A percentile compares a stretch with the other conserved stretches of the same genome.
Conservation (phyloP, 257 asterid genomes). For the Catharanthus roseus region DNA sequence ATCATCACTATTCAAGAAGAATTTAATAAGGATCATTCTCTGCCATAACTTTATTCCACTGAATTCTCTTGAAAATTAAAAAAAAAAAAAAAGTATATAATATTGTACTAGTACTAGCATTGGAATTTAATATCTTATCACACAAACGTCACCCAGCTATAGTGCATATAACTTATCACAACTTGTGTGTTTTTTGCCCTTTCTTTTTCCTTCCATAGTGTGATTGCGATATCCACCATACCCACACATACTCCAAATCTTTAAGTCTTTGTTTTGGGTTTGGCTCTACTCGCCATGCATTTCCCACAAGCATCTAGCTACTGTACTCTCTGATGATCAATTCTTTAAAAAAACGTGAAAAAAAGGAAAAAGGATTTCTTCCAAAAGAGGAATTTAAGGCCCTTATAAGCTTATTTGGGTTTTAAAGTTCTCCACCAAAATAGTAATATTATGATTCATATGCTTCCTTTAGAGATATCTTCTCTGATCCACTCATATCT, state of each 20-base stretch:
- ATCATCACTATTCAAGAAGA: neutral
- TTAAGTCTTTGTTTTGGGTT: too few relatives aligned
- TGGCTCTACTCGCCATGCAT: too few relatives aligned
- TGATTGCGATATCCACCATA: conserved; percentile 17
- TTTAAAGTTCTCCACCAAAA: neutral
- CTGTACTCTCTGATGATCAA: too few relatives aligned
- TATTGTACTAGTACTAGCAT: neutral
- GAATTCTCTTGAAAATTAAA: neutral
- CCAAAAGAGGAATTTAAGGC: too few relatives aligned
- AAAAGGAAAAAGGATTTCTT: too few relatives aligned
- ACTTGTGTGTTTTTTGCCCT: neutral
- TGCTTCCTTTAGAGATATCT: neutral
- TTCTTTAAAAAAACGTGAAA: too few relatives aligned
- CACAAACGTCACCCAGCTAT: neutral
- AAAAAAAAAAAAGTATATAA: too few relatives aligned
- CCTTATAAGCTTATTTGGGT: neutral
- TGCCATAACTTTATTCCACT: conserved; percentile 14
- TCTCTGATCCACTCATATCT: too few relatives aligned
- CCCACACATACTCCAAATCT: too few relatives aligned
- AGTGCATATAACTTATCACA: conserved; percentile 9
- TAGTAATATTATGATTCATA: neutral
- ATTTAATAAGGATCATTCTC: neutral
- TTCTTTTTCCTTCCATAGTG: neutral
- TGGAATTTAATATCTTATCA: conserved; percentile 10
- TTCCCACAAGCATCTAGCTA: too few relatives aligned